Evolutionary conservation across 768 basidiomycete genomes (phyloP), one percentile per base, ranked within the genome.

Genomic region (Russula emetica): DNA sequence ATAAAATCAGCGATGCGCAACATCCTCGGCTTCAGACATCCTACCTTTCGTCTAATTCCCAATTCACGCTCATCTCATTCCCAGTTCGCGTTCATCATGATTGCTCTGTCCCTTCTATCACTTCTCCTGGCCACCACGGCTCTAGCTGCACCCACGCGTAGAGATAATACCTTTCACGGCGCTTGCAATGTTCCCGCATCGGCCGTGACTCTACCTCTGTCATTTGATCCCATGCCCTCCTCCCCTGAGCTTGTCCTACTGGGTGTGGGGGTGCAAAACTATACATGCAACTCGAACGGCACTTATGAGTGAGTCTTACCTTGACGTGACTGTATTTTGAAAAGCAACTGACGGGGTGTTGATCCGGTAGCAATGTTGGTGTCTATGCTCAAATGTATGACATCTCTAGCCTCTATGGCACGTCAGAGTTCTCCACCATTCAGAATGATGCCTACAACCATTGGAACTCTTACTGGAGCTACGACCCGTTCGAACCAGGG

Each of bases 381-480:
- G 67, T 60, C 8, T 24, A 55, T 30, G 66, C 66, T 1, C 36
- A 59, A 16, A 3, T 69, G 36, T 63, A 52, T 42, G 66, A 67
- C 45, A 66, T 67, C 7, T 55, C 66, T 16, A 47, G 55, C 13
- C 45, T 67, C 18, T 53, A 18, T 38, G 18, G 22, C 20, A 42
- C 11, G 5, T n/a, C 10, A 1, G 26, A 49, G 4, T 67, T 66
- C 44, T 18, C 9, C 14, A 38, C 11, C 14, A 58, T 68, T 20
- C 51, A 64, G 47, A 2, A 32, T 9, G 38, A 26, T 9, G 62
- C 47, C 7, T 55, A 20, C 47, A n/a, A 28, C 7, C 20, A 38
- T 20, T 69, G 67, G 32, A n/a, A n/a, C n/a, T n/a, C n/a, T n/a
- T n/a, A n/a, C n/a, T n/a, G n/a, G n/a, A n/a, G n/a, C n/a, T n/a